Conservation (phyloP, 1,139 yeast species). For the Yamadazyma spencermartinsiae region DNA sequence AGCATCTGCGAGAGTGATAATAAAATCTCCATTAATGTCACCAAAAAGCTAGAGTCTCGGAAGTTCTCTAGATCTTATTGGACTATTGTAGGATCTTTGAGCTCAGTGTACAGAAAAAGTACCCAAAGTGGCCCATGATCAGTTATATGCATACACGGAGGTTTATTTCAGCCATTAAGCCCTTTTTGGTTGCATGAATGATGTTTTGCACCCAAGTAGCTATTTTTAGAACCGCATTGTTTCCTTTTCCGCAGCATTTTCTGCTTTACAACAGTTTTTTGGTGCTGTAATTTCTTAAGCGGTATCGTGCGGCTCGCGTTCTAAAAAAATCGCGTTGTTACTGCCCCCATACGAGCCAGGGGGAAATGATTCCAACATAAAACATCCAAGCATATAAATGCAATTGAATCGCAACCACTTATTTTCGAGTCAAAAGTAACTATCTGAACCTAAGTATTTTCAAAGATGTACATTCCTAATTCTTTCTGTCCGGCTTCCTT, state of each 20-base stretch:
- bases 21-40: constrained; percentile 1
- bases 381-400: no score
- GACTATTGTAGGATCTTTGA: background rate
- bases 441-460: background rate
- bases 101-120: background rate
- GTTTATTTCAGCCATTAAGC: no score
- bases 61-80: background rate
- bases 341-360: constrained; percentile 6
- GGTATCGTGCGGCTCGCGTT: background rate
- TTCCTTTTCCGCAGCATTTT: background rate
- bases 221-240: no score
- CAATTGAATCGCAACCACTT: no score
- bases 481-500: constrained; percentile 15
- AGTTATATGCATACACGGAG: no score
- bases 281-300: background rate
- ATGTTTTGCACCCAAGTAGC: no score
- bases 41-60: background rate
- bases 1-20: background rate
- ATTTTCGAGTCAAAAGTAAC: background rate
- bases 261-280: no score
- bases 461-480: constrained; percentile 13
- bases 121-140: background rate
- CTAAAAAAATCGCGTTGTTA: constrained; percentile 3
- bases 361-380: background rate
- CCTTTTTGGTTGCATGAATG: no score